Conservation (phyloP, 306 rosid genomes). For the Cicer arietinum region DNA sequence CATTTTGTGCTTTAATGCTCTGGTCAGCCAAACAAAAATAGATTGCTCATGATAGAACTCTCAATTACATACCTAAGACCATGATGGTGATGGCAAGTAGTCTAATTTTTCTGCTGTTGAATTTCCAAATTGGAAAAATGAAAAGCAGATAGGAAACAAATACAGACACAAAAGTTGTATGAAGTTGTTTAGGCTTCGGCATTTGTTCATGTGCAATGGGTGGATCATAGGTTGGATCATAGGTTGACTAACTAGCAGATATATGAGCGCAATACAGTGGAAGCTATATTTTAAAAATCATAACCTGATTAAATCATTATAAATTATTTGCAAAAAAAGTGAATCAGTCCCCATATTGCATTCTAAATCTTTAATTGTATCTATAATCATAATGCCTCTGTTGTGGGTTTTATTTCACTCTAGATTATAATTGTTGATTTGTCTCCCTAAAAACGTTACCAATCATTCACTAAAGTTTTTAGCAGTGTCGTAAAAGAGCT, state of each 20-base stretch:
- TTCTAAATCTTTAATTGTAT: slow-evolving; percentile 21
- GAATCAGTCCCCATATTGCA: not conserved
- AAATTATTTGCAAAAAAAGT: not conserved
- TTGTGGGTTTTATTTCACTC: slow-evolving; percentile 31
- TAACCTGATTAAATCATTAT: not conserved
- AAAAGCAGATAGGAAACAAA: not conserved
- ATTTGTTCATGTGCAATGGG: slow-evolving; percentile 1
- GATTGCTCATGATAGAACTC: slow-evolving; percentile 5
- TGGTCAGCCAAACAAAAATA: slow-evolving; percentile 22
- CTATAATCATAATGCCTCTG: slow-evolving; percentile 26
- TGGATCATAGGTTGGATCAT: slow-evolving; percentile 13
- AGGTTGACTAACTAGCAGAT: not conserved
- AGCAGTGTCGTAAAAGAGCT: not conserved
- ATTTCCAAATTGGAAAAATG: slow-evolving; percentile 21
- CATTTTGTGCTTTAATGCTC: slow-evolving; percentile 32
- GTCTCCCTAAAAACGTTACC: not conserved
- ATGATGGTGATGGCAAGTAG: not conserved
- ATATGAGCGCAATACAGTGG: slow-evolving; percentile 18
- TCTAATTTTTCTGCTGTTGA: slow-evolving; percentile 19
- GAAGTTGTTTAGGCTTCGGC: not conserved
- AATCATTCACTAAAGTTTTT: not conserved
- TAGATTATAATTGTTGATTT: slow-evolving; percentile 27
- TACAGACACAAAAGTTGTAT: not conserved
- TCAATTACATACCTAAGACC: slow-evolving; percentile 7
- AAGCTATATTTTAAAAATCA: not conserved